Evolutionary conservation across 169 alveolate genomes (phyloP).

Genomic region (Plasmodium cynomolgi): DNA sequence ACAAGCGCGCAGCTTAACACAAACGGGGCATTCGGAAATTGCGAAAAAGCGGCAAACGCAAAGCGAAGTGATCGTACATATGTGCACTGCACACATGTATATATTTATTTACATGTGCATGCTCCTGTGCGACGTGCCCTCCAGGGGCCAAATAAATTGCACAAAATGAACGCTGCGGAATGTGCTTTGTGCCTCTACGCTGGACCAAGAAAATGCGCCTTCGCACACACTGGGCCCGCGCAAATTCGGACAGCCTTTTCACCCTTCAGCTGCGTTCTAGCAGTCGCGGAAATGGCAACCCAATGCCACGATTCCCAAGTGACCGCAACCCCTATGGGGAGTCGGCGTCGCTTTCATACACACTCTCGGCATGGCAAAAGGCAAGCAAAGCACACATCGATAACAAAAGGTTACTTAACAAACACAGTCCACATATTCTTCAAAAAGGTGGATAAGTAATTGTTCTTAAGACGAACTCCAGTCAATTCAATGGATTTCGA

Average conservation of each 20-base stretch:
- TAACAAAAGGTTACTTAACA: background rate
- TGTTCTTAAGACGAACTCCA: constrained; percentile 40
- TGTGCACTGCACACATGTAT: background rate
- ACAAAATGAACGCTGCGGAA: background rate
- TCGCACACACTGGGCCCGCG: background rate
- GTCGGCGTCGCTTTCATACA: background rate
- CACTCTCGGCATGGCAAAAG: background rate
- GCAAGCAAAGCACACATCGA: background rate
- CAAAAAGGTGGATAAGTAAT: constrained; percentile 26
- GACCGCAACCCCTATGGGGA: background rate
- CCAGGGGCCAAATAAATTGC: background rate
- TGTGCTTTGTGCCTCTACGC: background rate
- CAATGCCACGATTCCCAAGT: background rate
- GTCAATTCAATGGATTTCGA: constrained; percentile 72
- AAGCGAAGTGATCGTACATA: background rate
- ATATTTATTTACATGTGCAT: too few relatives aligned
- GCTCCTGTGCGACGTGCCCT: background rate
- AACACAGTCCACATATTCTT: constrained; percentile 14
- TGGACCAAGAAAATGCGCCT: background rate
- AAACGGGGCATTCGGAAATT: background rate
- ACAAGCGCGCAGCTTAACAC: background rate
- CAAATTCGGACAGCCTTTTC: background rate
- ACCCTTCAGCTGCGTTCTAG: background rate
- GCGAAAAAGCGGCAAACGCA: background rate
- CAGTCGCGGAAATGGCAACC: background rate